Evolutionary conservation across 257 asterid genomes (phyloP).

Genomic region (Nicotiana obtusifolia): DNA sequence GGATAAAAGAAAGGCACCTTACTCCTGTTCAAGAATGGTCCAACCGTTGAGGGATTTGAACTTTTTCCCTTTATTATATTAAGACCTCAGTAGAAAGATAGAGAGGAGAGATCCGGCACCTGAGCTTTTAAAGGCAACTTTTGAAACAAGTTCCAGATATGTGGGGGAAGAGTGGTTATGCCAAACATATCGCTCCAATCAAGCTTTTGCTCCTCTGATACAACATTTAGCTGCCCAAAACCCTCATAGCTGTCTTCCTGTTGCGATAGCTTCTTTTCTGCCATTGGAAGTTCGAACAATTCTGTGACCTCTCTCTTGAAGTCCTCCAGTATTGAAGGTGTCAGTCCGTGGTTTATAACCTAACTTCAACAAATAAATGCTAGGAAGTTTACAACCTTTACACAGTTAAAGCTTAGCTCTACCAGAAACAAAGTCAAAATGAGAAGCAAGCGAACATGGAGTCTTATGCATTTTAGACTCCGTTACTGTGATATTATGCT

Average conservation of each 20-base stretch:
- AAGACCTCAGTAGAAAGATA: background rate
- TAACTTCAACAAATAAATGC: background rate
- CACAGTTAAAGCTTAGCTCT: background rate
- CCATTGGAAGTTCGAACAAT: conserved; percentile 45
- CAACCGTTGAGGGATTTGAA: no score
- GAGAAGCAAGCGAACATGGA: background rate
- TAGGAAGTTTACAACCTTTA: background rate
- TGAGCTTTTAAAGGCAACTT: conserved; percentile 39
- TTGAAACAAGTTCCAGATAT: conserved; percentile 42
- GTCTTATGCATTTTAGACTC: background rate
- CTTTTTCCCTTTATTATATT: no score
- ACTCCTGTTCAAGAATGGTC: background rate
- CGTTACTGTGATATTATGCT: background rate
- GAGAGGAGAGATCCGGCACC: conserved; percentile 16
- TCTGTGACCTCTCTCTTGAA: conserved; percentile 31
- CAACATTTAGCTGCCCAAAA: conserved; percentile 50
- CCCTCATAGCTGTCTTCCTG: conserved; percentile 34
- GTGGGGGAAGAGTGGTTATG: conserved; percentile 23
- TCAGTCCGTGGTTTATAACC: conserved; percentile 63
- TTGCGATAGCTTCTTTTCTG: conserved; percentile 43
- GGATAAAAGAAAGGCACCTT: no score
- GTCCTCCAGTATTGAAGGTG: conserved; percentile 18
- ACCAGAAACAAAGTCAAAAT: background rate
- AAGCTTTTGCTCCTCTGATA: conserved; percentile 56
- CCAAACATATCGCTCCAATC: conserved; percentile 56